phyloP scores from a whole-genome alignment of 202 grass and related monocot species.

The Musa balbisiana region DNA sequence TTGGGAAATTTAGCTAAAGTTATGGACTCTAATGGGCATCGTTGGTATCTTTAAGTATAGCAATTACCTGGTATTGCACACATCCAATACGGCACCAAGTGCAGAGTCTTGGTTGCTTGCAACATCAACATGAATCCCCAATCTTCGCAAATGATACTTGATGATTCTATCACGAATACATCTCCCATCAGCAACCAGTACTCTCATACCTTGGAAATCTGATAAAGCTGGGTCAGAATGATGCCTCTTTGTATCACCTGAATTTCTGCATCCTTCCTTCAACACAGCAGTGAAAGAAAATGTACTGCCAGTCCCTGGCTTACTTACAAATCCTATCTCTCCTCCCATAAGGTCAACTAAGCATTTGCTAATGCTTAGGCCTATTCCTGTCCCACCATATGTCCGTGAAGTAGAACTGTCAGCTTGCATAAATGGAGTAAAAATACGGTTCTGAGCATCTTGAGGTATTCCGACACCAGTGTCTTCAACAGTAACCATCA shows the following conservation, averaged over 20 bases:
- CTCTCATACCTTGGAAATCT: conserved; percentile 76
- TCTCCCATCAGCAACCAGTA: conserved; percentile 60
- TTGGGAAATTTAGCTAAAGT: too few species aligned
- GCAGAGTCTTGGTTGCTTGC: conserved; percentile 40
- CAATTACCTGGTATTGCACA: conserved; percentile 50
- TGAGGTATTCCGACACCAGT: conserved; percentile 66
- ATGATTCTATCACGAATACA: conserved; percentile 43
- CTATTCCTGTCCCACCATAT: conserved; percentile 73
- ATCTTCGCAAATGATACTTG: conserved; percentile 58
- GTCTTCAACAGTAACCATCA: conserved; percentile 60
- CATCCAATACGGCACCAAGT: conserved; percentile 41
- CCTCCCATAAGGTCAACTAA: conserved; percentile 71
- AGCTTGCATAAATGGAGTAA: conserved; percentile 75
- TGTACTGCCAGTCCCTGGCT: conserved; percentile 50
- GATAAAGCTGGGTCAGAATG: conserved; percentile 30
- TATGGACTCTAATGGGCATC: too few species aligned
- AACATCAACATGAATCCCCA: conserved; percentile 48
- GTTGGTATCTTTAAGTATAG: neutral
- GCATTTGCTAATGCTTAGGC: conserved; percentile 67
- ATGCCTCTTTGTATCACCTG: conserved; percentile 51
- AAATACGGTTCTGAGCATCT: conserved; percentile 51
- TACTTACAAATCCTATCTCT: conserved; percentile 49
- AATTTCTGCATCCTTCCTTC: conserved; percentile 30
- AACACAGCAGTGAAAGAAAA: conserved; percentile 67
- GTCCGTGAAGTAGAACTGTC: conserved; percentile 68